A percentile compares a stretch with the other conserved stretches of the same genome.
phyloP scores from a whole-genome alignment of 805 yeast genomes.

The Ogataea trehaloabstinens region DNA sequence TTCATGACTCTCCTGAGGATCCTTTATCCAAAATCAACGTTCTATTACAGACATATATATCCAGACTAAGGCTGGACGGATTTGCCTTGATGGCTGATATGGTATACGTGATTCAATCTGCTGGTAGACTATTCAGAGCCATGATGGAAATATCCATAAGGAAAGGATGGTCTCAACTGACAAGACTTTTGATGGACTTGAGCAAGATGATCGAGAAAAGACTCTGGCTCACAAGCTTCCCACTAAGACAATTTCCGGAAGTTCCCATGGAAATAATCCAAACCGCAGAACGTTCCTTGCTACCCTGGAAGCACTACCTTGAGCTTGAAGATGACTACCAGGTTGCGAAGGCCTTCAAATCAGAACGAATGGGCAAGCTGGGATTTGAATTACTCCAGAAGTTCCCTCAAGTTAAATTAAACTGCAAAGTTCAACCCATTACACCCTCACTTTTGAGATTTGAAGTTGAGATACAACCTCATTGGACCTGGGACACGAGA shows the following conservation, averaged over 20 bases:
- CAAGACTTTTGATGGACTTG: slow-evolving; percentile 56
- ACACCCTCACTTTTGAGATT: slow-evolving; percentile 66
- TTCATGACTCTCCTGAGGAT: slow-evolving; percentile 68
- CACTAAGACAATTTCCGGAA: slow-evolving; percentile 77
- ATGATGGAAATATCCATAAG: slow-evolving; percentile 71
- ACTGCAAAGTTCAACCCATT: slow-evolving; percentile 70
- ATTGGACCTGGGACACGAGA: slow-evolving; percentile 72
- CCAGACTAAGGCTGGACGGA: slow-evolving; percentile 73
- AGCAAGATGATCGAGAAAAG: slow-evolving; percentile 79
- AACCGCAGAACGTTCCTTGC: slow-evolving; percentile 72
- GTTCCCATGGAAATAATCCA: slow-evolving; percentile 70
- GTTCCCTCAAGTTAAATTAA: slow-evolving; percentile 68
- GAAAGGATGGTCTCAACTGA: slow-evolving; percentile 67
- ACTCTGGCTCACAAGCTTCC: slow-evolving; percentile 83
- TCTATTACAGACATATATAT: slow-evolving; percentile 82
- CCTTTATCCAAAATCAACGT: slow-evolving; percentile 77
- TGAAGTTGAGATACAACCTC: slow-evolving; percentile 64
- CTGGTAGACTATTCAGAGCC: slow-evolving; percentile 84
- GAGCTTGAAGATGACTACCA: slow-evolving; percentile 65
- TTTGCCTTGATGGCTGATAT: slow-evolving; percentile 91
- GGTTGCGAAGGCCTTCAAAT: slow-evolving; percentile 76
- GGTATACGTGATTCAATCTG: slow-evolving; percentile 90
- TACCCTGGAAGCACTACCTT: slow-evolving; percentile 82
- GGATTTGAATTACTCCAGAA: slow-evolving; percentile 60
- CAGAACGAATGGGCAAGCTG: slow-evolving; percentile 60